Evolutionary conservation across 306 rosid genomes (phyloP), one percentile per base, ranked within the genome.

Genomic region (Herpetospermum pedunculosum): DNA sequence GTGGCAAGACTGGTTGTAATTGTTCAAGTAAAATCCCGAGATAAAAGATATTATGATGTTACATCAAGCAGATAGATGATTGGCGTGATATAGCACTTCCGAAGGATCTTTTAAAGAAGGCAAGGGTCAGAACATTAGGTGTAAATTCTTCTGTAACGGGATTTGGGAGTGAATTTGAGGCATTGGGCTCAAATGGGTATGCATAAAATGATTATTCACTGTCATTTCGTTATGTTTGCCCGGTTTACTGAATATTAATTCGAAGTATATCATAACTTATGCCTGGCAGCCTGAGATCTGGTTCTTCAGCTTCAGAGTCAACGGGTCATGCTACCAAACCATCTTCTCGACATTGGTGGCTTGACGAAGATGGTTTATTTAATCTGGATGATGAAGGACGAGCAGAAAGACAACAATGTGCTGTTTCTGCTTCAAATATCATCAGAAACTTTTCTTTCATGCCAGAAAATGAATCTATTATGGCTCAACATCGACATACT

Each of bases 11-110:
- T 23, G 70, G 1, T 55, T 40, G 35, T 35, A 67, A 23, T 40
- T 23, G 37, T 43, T 43, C 9, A 40, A 68, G 37, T 68, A 68
- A 68, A 8, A 43, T 28, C 32, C 37, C 23, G 19, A 14, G 21
- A 62, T 49, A 28, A 34, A 57, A 32, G 38, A 64, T 7, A 26
- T 35, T 73, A 48, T 59, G 37, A 59, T 72, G 35, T 25, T 48
- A 0, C 79, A 37, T 55, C 47, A 46, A 76, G 82, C 86, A 95
- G 99, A 89, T 95, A 75, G 97, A 89, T 79, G 97, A 95, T 77
- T 95, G 99, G 99, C 96, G 96, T 76, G 99, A 95, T 73, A 83
- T 95, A 75, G 92, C 92, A 2, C 88, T 91, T 73, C 95, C 96
- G 0, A 89, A 84, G 81, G 96, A 95, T 32, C 80, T 83, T 19